A percentile compares a stretch with the other conserved stretches of the same genome.
These are phyloP conservation scores for Leucocoprinus leucothites DNA, from an alignment of 768 basidiomycete genomes.

Conservation along the genomic window DNA sequence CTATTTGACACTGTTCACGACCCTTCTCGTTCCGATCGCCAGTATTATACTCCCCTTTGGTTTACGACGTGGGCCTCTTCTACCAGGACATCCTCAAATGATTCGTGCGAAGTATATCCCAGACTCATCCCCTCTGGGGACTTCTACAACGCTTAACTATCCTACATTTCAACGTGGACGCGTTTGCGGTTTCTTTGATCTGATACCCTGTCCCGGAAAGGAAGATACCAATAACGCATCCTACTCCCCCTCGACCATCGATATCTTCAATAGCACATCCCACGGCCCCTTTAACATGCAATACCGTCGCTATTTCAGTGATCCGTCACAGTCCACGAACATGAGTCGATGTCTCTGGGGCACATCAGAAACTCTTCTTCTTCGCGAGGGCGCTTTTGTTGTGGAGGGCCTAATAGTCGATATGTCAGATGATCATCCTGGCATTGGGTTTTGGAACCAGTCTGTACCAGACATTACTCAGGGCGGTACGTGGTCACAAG, in stretches of 20 bases:
- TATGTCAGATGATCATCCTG: conserved; percentile 15
- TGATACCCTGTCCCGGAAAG: conserved; percentile 18
- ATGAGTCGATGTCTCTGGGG: conserved; percentile 2
- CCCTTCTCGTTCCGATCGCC: conserved; percentile 15
- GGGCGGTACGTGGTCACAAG: conserved; percentile 19
- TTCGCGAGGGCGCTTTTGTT: conserved; percentile 18
- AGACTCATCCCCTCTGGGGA: conserved; percentile 18
- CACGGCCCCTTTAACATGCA: conserved; percentile 21
- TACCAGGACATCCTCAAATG: background rate
- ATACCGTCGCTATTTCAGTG: conserved; percentile 18
- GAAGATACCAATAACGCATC: conserved; percentile 12
- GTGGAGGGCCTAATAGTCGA: conserved; percentile 19
- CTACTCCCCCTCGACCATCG: conserved; percentile 14
- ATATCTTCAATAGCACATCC: conserved; percentile 18
- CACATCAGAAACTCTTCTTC: conserved; percentile 16
- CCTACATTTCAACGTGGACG: conserved; percentile 13
- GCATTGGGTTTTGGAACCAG: conserved; percentile 10
- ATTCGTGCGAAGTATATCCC: conserved; percentile 14
- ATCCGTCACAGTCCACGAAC: conserved; percentile 7
- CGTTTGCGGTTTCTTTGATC: conserved; percentile 15
- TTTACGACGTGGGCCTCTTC: conserved; percentile 15
- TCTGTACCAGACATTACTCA: background rate
- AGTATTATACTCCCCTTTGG: conserved; percentile 21
- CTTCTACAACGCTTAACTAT: conserved; percentile 15
- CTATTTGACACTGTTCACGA: background rate